These are phyloP conservation scores for Hevea brasiliensis DNA, from an alignment of 345 rosid species.

Conservation along the genomic window DNA sequence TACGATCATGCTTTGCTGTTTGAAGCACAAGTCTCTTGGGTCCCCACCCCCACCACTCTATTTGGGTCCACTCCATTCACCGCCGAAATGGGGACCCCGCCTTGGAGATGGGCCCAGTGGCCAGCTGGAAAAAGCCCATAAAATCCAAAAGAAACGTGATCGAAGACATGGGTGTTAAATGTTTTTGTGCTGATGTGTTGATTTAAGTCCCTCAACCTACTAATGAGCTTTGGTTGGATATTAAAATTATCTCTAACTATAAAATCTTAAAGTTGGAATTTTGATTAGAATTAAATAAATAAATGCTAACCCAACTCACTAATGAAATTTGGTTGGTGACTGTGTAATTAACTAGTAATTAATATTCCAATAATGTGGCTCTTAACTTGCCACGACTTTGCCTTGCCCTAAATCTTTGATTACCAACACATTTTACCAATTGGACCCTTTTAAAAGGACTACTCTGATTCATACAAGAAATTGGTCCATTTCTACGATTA, in stretches of 20 bases:
- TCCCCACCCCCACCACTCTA: slow-evolving; percentile 1
- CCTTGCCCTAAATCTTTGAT: neutral
- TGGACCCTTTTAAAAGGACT: neutral
- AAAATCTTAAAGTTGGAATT: no score
- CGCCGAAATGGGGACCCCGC: neutral
- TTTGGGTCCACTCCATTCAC: slow-evolving; percentile 17
- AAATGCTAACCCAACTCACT: neutral
- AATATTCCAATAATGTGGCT: slow-evolving; percentile 28
- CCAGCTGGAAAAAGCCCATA: slow-evolving; percentile 26
- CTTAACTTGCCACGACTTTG: slow-evolving; percentile 16
- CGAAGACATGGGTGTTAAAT: neutral
- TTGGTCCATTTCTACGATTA: no score
- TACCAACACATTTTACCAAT: neutral
- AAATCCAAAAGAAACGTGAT: neutral
- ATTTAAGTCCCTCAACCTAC: neutral
- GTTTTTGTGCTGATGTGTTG: neutral
- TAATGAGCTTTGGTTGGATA: no score
- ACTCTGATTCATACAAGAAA: neutral
- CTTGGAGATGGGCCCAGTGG: slow-evolving; percentile 16
- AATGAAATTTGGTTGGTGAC: neutral
- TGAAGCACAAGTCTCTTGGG: slow-evolving; percentile 4
- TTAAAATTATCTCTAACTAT: no score
- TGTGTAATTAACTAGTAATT: neutral
- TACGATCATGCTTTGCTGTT: slow-evolving; percentile 3
- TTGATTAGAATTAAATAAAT: no score